These are phyloP conservation scores for Debaryomycetaceae sp. DNA, from an alignment of 1,139 yeast genomes.

Conservation along the genomic window DNA sequence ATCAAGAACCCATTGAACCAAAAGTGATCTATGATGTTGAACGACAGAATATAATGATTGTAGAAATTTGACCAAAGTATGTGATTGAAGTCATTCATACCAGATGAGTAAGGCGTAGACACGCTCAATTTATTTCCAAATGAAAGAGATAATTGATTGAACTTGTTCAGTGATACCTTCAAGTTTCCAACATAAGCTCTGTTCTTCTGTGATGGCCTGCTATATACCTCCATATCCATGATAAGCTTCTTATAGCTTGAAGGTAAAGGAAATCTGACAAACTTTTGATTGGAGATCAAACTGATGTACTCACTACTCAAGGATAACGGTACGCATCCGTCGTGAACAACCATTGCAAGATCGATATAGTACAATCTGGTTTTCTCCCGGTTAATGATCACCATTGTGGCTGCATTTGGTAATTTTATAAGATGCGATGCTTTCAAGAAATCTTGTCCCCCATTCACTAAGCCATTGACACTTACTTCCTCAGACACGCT, in stretches of 20 bases:
- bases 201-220: slow-evolving; percentile 10
- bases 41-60: slow-evolving; percentile 29
- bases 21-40: slow-evolving; percentile 35
- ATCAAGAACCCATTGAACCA: slow-evolving; percentile 36
- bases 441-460: slow-evolving; percentile 16
- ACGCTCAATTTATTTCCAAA: slow-evolving; percentile 30
- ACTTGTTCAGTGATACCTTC: slow-evolving; percentile 20
- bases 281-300: slow-evolving; percentile 16
- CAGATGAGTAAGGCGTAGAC: slow-evolving; percentile 33
- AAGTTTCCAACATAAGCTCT: slow-evolving; percentile 18
- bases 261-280: slow-evolving; percentile 28
- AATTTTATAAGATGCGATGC: slow-evolving; percentile 21
- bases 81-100: slow-evolving; percentile 28
- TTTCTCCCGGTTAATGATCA: slow-evolving; percentile 18
- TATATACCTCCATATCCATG: slow-evolving; percentile 17
- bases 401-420: slow-evolving; percentile 24
- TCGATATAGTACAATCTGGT: slow-evolving; percentile 20
- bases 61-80: slow-evolving; percentile 41
- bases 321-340: slow-evolving; percentile 13
- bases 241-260: slow-evolving; percentile 29
- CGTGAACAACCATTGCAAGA: slow-evolving; percentile 16
- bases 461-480: slow-evolving; percentile 12
- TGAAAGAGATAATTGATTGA: slow-evolving; percentile 29
- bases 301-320: slow-evolving; percentile 27
- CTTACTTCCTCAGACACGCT: slow-evolving; percentile 23